phyloP scores from a whole-genome alignment of 2,329 filamentous ascomycete genomes.

The Decorospora gaudefroyi region DNA sequence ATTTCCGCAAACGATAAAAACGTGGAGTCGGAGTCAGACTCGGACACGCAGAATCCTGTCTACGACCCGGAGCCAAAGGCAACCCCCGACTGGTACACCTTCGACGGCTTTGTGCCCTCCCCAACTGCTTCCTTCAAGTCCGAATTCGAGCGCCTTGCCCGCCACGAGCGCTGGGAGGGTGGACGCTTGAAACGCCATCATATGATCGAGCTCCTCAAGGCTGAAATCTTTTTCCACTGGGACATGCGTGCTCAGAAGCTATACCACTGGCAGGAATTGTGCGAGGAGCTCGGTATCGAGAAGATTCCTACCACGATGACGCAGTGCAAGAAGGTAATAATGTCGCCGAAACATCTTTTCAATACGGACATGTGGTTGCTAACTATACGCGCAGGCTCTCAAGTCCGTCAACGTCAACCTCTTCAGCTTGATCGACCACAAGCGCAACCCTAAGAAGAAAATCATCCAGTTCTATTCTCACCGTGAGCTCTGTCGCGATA shows the following conservation, averaged over 20 bases:
- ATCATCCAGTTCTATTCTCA: conserved; percentile 22
- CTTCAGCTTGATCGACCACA: conserved; percentile 30
- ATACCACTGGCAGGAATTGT: conserved; percentile 33
- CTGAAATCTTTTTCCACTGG: conserved; percentile 29
- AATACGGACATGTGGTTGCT: background rate
- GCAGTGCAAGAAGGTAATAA: conserved; percentile 34
- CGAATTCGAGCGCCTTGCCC: conserved; percentile 27
- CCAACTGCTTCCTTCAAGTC: conserved; percentile 22
- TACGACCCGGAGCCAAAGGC: background rate
- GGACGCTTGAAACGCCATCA: background rate
- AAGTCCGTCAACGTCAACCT: conserved; percentile 33
- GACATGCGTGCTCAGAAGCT: conserved; percentile 21
- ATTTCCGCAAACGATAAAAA: background rate
- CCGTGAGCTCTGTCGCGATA: conserved; percentile 19
- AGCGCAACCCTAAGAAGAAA: conserved; percentile 23
- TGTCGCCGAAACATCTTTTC: too few relatives aligned
- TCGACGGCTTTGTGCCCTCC: conserved; percentile 20
- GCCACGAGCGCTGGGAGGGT: conserved; percentile 16
- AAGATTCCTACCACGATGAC: conserved; percentile 26
- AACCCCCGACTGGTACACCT: conserved; percentile 27
- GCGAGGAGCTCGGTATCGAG: conserved; percentile 28
- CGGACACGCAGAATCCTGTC: background rate
- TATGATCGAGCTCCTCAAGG: conserved; percentile 19
- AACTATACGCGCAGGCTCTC: conserved; percentile 17
- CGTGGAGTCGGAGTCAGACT: background rate